Conservation (phyloP, 805 yeast genomes). For the Sugiyamaella americana region DNA sequence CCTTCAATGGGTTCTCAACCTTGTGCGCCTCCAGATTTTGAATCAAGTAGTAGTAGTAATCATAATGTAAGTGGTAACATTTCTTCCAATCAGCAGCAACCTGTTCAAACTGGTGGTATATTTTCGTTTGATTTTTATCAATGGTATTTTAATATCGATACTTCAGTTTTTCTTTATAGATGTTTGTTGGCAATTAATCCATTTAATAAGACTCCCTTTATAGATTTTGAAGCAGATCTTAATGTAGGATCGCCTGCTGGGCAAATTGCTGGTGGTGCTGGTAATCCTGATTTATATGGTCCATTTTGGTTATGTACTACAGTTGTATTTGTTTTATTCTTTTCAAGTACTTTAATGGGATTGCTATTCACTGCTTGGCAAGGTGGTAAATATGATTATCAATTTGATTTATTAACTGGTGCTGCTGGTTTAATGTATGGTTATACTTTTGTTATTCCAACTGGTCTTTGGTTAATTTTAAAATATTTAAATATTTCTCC, state of each 20-base stretch:
- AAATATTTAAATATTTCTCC: constrained; percentile 52
- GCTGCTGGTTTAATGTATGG: constrained; percentile 71
- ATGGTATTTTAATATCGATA: constrained; percentile 62
- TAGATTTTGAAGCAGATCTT: constrained; percentile 21
- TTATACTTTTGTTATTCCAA: constrained; percentile 65
- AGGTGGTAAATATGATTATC: constrained; percentile 47
- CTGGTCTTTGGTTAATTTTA: constrained; percentile 44
- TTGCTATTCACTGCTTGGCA: constrained; percentile 46
- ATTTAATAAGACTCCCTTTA: constrained; percentile 22
- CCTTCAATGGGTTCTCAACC: constrained; percentile 28
- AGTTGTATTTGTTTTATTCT: constrained; percentile 64
- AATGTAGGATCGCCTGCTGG: constrained; percentile 21
- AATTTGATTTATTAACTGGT: constrained; percentile 56
- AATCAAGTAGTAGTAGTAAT: constrained; percentile 15
- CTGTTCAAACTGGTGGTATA: constrained; percentile 37
- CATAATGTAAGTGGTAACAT: constrained; percentile 14
- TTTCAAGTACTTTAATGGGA: constrained; percentile 65
- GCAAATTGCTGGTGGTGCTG: constrained; percentile 33
- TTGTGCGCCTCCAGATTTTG: constrained; percentile 32
- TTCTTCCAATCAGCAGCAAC: neutral
- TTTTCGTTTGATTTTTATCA: constrained; percentile 56
- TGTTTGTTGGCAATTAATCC: constrained; percentile 56
- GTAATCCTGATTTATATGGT: constrained; percentile 70
- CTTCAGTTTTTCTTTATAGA: constrained; percentile 52
- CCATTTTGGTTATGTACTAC: constrained; percentile 89